Evolutionary conservation across 306 rosid genomes (phyloP).

Genomic region (Purshia tridentata): DNA sequence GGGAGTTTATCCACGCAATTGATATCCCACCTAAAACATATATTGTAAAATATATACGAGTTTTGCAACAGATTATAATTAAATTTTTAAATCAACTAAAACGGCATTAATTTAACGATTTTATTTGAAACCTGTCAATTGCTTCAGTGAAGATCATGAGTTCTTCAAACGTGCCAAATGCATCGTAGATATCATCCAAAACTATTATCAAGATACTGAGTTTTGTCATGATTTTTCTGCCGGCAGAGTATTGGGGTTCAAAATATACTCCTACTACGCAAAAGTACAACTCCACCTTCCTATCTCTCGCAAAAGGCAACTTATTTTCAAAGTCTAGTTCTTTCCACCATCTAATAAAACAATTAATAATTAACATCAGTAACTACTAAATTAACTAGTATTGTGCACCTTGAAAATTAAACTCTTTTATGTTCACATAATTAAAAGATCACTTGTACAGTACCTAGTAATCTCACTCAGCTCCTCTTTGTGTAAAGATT

Average conservation of each 20-base stretch:
- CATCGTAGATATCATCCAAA: conserved; percentile 54
- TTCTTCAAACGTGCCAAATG: conserved; percentile 51
- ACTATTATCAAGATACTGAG: conserved; percentile 6
- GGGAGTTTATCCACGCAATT: conserved; percentile 25
- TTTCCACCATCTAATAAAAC: conserved; percentile 46
- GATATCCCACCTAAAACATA: conserved; percentile 30
- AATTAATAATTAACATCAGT: not conserved
- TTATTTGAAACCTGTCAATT: conserved; percentile 35
- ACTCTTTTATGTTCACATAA: no score
- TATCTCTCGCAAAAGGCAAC: conserved; percentile 39
- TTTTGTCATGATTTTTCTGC: conserved; percentile 30
- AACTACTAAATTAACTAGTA: no score
- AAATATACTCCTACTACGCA: conserved; percentile 38
- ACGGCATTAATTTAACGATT: no score
- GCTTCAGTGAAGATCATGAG: conserved; percentile 40
- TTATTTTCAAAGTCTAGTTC: conserved; percentile 23
- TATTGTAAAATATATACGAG: no score
- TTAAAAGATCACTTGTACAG: no score
- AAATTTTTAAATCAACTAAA: no score
- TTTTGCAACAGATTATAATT: no score
- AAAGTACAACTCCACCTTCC: conserved; percentile 49
- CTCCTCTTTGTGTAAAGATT: conserved; percentile 30
- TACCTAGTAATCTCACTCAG: conserved; percentile 7
- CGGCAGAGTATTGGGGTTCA: conserved; percentile 31
- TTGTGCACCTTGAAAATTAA: no score